These are phyloP conservation scores for Hordeum vulgare DNA, from an alignment of 176 grass and related monocot species.

Conservation along the genomic window DNA sequence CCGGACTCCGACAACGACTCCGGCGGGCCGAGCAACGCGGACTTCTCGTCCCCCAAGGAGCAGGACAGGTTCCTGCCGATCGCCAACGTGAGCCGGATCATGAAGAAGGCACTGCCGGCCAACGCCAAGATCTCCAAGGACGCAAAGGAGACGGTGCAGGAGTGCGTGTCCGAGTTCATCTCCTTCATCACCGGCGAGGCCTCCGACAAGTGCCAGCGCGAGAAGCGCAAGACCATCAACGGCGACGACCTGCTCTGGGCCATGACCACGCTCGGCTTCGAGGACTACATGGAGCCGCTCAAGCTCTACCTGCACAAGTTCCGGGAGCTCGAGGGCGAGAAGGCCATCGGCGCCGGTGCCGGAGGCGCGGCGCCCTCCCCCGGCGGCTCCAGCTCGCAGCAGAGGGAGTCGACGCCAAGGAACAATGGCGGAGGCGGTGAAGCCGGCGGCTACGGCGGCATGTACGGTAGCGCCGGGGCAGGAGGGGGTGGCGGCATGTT, in stretches of 20 bases:
- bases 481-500: constrained; percentile 15
- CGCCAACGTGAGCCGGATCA: constrained; percentile 95
- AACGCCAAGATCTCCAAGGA: constrained; percentile 98
- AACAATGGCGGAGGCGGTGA: constrained; percentile 23
- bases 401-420: neutral
- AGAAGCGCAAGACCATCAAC: constrained; percentile 99
- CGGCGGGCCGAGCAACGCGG: constrained; percentile 40
- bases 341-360: neutral
- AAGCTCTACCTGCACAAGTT: constrained; percentile 94
- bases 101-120: constrained; percentile 92
- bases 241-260: constrained; percentile 97
- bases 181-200: constrained; percentile 97
- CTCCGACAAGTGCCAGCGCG: constrained; percentile 96
- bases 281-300: constrained; percentile 93
- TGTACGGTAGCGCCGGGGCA: constrained; percentile 13
- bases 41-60: constrained; percentile 58
- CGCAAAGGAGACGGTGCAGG: constrained; percentile 98
- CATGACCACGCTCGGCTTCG: constrained; percentile 92
- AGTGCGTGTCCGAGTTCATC: constrained; percentile 98
- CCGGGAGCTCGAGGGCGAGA: constrained; percentile 94
- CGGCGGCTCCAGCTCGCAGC: neutral
- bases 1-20: constrained; percentile 92
- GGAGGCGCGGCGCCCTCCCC: neutral
- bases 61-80: constrained; percentile 92
- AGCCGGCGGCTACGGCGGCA: constrained; percentile 23